Evolutionary conservation across 805 yeast genomes (phyloP).

Genomic region (Nakazawaea wyomingensis): DNA sequence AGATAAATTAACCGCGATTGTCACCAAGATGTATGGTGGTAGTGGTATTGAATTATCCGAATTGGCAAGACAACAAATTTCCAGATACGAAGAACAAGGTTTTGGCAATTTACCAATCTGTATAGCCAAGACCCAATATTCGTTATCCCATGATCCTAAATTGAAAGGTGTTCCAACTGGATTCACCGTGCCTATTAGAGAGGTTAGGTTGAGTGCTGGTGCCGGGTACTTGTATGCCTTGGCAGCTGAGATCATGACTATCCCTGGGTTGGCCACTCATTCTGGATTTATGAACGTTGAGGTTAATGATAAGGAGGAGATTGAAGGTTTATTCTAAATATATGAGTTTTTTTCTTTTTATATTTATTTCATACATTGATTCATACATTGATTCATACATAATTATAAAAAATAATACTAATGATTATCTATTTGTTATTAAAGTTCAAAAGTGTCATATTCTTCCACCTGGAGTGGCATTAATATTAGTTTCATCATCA

Average conservation of each 20-base stretch:
- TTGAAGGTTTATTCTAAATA: conserved; percentile 69
- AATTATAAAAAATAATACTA: no score
- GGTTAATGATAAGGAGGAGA: conserved; percentile 73
- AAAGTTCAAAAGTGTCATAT: background rate
- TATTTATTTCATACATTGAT: background rate
- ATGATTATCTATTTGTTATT: no score
- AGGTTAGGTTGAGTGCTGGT: conserved; percentile 79
- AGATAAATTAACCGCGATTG: conserved; percentile 61
- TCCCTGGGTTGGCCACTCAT: conserved; percentile 82
- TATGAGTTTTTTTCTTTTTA: conserved; percentile 1
- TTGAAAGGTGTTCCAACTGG: conserved; percentile 82
- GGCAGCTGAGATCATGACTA: conserved; percentile 83
- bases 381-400: background rate
- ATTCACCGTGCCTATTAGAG: conserved; percentile 76
- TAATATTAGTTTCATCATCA: conserved; percentile 17
- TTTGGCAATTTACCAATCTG: conserved; percentile 76
- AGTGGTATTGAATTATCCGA: conserved; percentile 62
- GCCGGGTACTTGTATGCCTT: conserved; percentile 82
- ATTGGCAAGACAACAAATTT: conserved; percentile 65
- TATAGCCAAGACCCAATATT: conserved; percentile 83
- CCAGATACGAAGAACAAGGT: conserved; percentile 65
- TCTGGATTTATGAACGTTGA: conserved; percentile 86
- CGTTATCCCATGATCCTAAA: conserved; percentile 76
- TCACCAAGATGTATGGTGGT: conserved; percentile 77
- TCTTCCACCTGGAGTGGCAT: conserved; percentile 13